phyloP scores from a whole-genome alignment of 495 filamentous ascomycete species.

The Talaromyces proteolyticus region DNA sequence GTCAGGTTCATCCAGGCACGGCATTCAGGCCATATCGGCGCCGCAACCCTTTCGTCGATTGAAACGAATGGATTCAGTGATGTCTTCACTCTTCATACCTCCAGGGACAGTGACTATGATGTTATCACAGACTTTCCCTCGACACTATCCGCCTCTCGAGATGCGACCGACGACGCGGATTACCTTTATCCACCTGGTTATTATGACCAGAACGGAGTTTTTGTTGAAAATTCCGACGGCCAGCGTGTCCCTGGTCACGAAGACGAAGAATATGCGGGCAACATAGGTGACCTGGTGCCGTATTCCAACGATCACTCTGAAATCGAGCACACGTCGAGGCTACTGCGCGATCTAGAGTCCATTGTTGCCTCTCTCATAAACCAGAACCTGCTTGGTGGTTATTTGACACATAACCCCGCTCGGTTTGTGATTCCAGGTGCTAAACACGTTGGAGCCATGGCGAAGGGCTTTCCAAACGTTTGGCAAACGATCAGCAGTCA shows the following conservation, averaged over 20 bases:
- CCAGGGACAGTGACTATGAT: conserved; percentile 27
- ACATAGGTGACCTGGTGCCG: conserved; percentile 30
- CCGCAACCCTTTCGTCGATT: conserved; percentile 1
- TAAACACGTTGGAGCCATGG: conserved; percentile 53
- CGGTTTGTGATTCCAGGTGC: conserved; percentile 81
- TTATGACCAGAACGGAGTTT: conserved; percentile 29
- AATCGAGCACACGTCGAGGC: conserved; percentile 39
- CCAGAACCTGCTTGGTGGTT: conserved; percentile 82
- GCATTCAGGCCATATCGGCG: conserved; percentile 10
- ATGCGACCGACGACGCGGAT: conserved; percentile 22
- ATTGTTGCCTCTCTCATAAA: conserved; percentile 71
- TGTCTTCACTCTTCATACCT: conserved; percentile 23
- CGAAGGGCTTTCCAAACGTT: conserved; percentile 56
- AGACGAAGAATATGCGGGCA: conserved; percentile 38
- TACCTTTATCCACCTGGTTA: conserved; percentile 28
- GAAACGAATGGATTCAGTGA: conserved; percentile 11
- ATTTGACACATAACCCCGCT: conserved; percentile 67
- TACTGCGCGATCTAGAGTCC: conserved; percentile 67
- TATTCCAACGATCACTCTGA: conserved; percentile 25
- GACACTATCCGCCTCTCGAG: conserved; percentile 8
- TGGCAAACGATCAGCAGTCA: conserved; percentile 50
- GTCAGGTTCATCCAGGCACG: conserved; percentile 33
- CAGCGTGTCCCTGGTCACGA: conserved; percentile 30
- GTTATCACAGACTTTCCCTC: conserved; percentile 10
- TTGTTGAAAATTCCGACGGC: conserved; percentile 18